These are phyloP conservation scores for Lindgomyces ingoldianus DNA, from an alignment of 495 filamentous ascomycete species.

Conservation along the genomic window DNA sequence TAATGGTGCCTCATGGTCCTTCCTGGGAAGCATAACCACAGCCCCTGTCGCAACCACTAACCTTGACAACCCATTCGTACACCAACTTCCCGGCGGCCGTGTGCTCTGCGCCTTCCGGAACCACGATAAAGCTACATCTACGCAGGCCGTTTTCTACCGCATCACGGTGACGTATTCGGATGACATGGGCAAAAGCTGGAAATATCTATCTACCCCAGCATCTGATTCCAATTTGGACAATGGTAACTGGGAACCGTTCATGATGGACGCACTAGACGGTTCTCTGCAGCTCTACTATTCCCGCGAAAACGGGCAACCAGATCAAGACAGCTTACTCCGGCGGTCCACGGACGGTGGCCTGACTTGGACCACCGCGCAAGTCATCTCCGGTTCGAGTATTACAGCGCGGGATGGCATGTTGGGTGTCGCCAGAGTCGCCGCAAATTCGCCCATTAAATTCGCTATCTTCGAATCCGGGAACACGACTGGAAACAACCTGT, in stretches of 20 bases:
- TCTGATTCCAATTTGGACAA: slow-evolving; percentile 47
- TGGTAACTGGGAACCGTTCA: slow-evolving; percentile 65
- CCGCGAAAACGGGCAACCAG: slow-evolving; percentile 54
- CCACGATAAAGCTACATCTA: slow-evolving; percentile 50
- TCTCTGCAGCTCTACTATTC: slow-evolving; percentile 62
- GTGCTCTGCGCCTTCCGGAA: slow-evolving; percentile 63
- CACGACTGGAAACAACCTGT: slow-evolving; percentile 42
- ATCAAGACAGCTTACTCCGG: slow-evolving; percentile 63
- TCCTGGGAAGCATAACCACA: slow-evolving; percentile 40
- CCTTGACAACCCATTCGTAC: slow-evolving; percentile 61
- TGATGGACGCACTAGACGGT: slow-evolving; percentile 50
- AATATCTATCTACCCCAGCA: slow-evolving; percentile 56
- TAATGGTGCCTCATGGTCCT: slow-evolving; percentile 48
- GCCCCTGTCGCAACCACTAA: slow-evolving; percentile 48
- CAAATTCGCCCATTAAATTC: slow-evolving; percentile 52
- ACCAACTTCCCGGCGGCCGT: slow-evolving; percentile 52
- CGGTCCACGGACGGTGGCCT: slow-evolving; percentile 57
- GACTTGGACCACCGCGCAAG: slow-evolving; percentile 52
- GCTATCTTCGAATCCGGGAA: slow-evolving; percentile 60
- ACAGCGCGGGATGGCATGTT: slow-evolving; percentile 62
- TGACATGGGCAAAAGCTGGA: slow-evolving; percentile 58
- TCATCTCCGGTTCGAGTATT: slow-evolving; percentile 52
- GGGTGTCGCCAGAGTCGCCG: slow-evolving; percentile 49
- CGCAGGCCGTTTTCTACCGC: slow-evolving; percentile 56
- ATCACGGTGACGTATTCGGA: slow-evolving; percentile 61